Percentiles rank a stretch among this genome's conserved stretches.
Evolutionary conservation across 2,329 filamentous ascomycete species (phyloP).

Genomic region (Diaporthe helianthi): DNA sequence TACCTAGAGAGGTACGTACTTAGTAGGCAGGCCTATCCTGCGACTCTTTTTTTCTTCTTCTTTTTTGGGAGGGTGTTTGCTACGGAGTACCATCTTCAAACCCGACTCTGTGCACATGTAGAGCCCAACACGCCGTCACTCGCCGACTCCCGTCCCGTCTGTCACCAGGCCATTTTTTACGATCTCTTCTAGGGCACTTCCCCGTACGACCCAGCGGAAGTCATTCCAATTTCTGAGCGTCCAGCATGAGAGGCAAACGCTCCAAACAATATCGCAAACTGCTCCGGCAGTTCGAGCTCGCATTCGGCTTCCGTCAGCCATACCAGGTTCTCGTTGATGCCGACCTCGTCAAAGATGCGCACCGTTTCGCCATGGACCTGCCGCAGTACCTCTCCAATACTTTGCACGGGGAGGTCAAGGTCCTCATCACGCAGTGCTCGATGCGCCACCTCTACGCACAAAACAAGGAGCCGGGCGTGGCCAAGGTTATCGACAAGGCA

Average conservation of each 20-base stretch:
- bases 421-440: slow-evolving; percentile 71
- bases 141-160: too few relatives aligned
- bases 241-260: slow-evolving; percentile 57
- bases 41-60: too few relatives aligned
- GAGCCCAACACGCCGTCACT: not conserved
- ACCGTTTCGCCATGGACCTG: slow-evolving; percentile 90
- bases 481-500: slow-evolving; percentile 73
- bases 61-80: too few relatives aligned
- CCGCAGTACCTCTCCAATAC: slow-evolving; percentile 35
- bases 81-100: too few relatives aligned
- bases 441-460: slow-evolving; percentile 76
- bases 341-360: slow-evolving; percentile 81
- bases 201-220: not conserved
- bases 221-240: slow-evolving; percentile 9
- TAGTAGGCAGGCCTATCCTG: too few relatives aligned
- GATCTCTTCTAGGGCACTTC: not conserved
- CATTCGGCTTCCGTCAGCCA: slow-evolving; percentile 89
- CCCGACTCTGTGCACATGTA: not conserved
- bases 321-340: slow-evolving; percentile 94
- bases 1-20: too few relatives aligned
- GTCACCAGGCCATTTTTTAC: not conserved
- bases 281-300: slow-evolving; percentile 88
- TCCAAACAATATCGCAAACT: slow-evolving; percentile 75
- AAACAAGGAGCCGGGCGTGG: slow-evolving; percentile 59
- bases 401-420: slow-evolving; percentile 80